Evolutionary conservation across 2,329 filamentous ascomycete genomes (phyloP).

Genomic region (Colletotrichum theobromicola): DNA sequence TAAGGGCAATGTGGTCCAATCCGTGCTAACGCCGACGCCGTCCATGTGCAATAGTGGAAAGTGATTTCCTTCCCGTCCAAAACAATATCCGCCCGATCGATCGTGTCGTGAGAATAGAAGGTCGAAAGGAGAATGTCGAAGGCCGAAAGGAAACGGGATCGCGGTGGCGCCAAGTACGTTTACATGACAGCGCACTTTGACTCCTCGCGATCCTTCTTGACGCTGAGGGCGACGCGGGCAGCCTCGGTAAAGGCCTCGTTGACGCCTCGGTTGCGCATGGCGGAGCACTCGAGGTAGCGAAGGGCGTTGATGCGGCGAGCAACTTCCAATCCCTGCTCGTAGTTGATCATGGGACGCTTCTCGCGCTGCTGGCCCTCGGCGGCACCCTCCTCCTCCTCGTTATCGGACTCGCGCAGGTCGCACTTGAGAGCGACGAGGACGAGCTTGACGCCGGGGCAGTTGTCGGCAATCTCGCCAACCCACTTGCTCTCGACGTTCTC

Average conservation of each 20-base stretch:
- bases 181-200: conserved; percentile 68
- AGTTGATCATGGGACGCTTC: conserved; percentile 77
- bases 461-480: conserved; percentile 97
- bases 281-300: conserved; percentile 96
- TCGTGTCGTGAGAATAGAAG: background rate
- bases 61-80: background rate
- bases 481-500: conserved; percentile 99
- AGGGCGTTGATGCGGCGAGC: conserved; percentile 90
- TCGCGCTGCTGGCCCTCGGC: conserved; percentile 49
- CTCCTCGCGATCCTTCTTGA: conserved; percentile 69
- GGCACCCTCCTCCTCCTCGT: conserved; percentile 70
- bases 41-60: conserved; percentile 12
- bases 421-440: conserved; percentile 97
- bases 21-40: conserved; percentile 21
- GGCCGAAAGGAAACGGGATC: background rate
- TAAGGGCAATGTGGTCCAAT: background rate
- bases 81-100: conserved; percentile 10
- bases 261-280: conserved; percentile 96
- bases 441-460: conserved; percentile 93
- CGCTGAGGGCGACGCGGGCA: conserved; percentile 85
- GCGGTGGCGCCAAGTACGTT: conserved; percentile 10
- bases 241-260: conserved; percentile 99
- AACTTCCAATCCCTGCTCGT: conserved; percentile 89
- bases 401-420: conserved; percentile 81
- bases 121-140: background rate